These are phyloP conservation scores for Sutorius australiensis DNA, from an alignment of 768 basidiomycete genomes.

Conservation along the genomic window DNA sequence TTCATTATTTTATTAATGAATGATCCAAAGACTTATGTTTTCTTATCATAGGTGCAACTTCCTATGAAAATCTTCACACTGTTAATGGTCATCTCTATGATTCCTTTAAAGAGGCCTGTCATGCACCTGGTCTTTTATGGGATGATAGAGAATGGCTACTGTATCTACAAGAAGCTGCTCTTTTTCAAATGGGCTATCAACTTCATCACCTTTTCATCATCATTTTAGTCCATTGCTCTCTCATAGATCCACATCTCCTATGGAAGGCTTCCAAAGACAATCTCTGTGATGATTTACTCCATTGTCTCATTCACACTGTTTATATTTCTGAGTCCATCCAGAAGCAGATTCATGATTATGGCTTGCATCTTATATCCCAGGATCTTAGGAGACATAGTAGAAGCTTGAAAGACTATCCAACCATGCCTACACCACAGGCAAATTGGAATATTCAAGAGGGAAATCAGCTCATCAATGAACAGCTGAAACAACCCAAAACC, in stretches of 20 bases:
- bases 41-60: neutral
- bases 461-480: neutral
- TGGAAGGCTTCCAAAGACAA: neutral
- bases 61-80: slow-evolving; percentile 1
- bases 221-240: neutral
- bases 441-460: neutral
- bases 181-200: neutral
- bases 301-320: neutral
- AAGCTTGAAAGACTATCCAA: neutral
- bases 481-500: too few species aligned
- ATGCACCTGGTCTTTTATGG: neutral
- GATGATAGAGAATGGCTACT: neutral
- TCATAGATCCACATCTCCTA: neutral
- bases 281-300: neutral
- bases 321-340: neutral
- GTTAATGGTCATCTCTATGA: neutral
- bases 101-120: neutral
- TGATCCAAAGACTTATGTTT: neutral
- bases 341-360: neutral
- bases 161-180: neutral
- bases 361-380: neutral
- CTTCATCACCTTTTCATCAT: neutral
- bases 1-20: too few species aligned
- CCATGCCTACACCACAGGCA: neutral
- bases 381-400: too few species aligned